Conservation (phyloP, 345 rosid genomes). For the Eucalyptus albens region DNA sequence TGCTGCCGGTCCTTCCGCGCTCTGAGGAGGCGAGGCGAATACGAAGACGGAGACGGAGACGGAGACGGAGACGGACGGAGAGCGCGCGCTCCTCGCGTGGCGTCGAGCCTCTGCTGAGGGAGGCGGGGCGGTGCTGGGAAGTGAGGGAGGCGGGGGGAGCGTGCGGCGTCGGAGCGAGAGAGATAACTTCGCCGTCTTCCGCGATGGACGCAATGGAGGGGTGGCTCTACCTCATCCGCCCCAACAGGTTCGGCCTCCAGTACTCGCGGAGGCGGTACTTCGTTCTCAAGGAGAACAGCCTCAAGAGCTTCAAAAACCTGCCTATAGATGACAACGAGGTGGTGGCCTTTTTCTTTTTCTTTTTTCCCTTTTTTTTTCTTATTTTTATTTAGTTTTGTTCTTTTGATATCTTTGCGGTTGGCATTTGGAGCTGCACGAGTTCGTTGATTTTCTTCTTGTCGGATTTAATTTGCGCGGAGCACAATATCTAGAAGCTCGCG, state of each 20-base stretch:
- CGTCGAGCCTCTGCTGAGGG: not conserved
- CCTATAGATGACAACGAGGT: conserved; percentile 61
- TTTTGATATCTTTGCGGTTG: not conserved
- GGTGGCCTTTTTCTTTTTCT: conserved; percentile 12
- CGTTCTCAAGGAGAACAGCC: conserved; percentile 45
- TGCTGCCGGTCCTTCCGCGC: not conserved
- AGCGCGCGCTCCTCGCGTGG: not conserved
- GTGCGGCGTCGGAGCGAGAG: not conserved
- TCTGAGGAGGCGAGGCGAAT: not conserved
- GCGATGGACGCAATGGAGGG: conserved; percentile 51
- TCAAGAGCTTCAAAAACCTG: conserved; percentile 45
- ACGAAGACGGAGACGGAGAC: not conserved
- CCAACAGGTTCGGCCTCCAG: conserved; percentile 67
- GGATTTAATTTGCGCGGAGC: not conserved
- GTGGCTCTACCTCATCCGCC: conserved; percentile 73
- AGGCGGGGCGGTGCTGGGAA: not conserved
- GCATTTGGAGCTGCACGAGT: not conserved
- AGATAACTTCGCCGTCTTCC: not conserved
- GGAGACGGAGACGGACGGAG: not conserved
- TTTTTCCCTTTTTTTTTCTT: not conserved
- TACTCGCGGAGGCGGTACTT: conserved; percentile 74
- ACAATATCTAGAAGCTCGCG: not conserved
- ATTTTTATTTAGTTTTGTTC: not conserved
- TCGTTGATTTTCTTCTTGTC: not conserved
- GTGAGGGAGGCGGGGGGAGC: not conserved